Conservation (phyloP, 2,329 filamentous ascomycete species). For the Aurifilum marmelostoma region DNA sequence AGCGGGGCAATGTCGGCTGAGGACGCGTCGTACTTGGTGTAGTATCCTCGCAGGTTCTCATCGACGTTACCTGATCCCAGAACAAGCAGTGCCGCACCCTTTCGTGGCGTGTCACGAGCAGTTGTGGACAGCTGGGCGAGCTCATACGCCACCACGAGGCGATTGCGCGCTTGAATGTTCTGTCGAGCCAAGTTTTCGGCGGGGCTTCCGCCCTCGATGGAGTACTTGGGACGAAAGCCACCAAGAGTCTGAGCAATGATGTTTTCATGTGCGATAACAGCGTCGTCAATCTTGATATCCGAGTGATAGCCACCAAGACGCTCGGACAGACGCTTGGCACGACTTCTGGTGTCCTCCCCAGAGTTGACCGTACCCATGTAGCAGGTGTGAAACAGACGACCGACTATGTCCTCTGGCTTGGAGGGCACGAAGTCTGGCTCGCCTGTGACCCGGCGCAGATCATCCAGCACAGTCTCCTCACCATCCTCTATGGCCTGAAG, state of each 20-base stretch:
- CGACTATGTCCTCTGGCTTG: constrained; percentile 30
- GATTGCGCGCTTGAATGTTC: constrained; percentile 67
- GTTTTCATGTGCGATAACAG: constrained; percentile 57
- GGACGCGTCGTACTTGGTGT: constrained; percentile 67
- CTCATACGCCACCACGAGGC: constrained; percentile 68
- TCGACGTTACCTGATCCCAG: constrained; percentile 67
- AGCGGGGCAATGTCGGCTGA: constrained; percentile 61
- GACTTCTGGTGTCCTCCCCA: constrained; percentile 58
- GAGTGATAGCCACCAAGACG: constrained; percentile 71
- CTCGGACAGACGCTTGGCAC: constrained; percentile 61
- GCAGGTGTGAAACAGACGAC: constrained; percentile 43
- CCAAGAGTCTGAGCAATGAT: constrained; percentile 35
- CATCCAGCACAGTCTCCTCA: constrained; percentile 28
- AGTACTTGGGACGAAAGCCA: constrained; percentile 44
- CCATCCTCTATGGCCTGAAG: constrained; percentile 28
- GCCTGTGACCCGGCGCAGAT: constrained; percentile 30
- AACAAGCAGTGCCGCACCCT: constrained; percentile 62
- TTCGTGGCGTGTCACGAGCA: constrained; percentile 54
- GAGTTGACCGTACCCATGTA: constrained; percentile 67
- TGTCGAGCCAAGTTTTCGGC: constrained; percentile 67
- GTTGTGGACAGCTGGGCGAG: constrained; percentile 65
- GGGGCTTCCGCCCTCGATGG: constrained; percentile 59
- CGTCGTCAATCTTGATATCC: constrained; percentile 71
- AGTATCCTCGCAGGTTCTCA: constrained; percentile 54
- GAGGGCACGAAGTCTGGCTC: constrained; percentile 26